Percentiles rank a stretch among this genome's conserved stretches.
Conservation (phyloP, 106 monocot species). For the Dendrobium chrysotoxum region DNA sequence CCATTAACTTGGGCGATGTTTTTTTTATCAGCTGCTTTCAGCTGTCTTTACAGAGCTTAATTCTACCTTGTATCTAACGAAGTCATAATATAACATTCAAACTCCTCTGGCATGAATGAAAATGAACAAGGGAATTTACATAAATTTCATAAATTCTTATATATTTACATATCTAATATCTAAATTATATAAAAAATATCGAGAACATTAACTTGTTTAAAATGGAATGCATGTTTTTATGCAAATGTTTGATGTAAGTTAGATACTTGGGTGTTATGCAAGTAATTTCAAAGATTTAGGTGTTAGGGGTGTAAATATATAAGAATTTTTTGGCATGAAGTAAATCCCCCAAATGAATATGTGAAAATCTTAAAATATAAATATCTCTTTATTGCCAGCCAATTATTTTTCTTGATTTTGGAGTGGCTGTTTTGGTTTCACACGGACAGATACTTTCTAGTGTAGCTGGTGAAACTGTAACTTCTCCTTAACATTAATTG, state of each 20-base stretch:
- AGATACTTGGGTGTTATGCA: no score
- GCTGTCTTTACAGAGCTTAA: not conserved
- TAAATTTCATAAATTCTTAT: no score
- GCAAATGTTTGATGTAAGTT: no score
- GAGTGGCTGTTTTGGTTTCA: not conserved
- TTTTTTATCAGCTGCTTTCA: not conserved
- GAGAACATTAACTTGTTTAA: no score
- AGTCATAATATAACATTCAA: not conserved
- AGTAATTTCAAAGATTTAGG: no score
- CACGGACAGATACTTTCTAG: not conserved
- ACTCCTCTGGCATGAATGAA: not conserved
- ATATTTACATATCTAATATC: no score
- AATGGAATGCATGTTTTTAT: no score
- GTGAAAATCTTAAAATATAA: not conserved
- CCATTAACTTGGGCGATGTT: not conserved
- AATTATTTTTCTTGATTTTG: not conserved
- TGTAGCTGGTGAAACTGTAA: not conserved
- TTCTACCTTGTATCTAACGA: constrained; percentile 1
- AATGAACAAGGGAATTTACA: not conserved
- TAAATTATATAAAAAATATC: no score
- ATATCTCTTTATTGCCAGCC: not conserved
- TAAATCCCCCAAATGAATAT: not conserved
- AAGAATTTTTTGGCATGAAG: no score
- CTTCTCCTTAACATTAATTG: not conserved
- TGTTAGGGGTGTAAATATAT: no score